These are phyloP conservation scores for Tetrahymena malaccensis DNA, from an alignment of 73 alveolate genomes.

Conservation along the genomic window DNA sequence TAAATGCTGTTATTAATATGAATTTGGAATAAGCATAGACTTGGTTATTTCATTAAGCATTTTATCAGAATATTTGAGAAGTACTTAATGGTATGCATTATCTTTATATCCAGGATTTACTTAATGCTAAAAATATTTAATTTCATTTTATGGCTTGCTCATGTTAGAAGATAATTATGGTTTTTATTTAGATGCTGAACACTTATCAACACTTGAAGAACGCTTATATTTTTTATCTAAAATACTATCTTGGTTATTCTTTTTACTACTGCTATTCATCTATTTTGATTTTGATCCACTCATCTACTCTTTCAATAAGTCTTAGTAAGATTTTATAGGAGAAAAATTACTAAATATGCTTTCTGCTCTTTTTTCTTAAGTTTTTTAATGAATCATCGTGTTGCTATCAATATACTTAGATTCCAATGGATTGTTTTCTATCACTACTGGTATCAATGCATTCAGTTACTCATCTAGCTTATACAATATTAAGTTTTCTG, in stretches of 20 bases:
- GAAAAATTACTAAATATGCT: neutral
- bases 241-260: neutral
- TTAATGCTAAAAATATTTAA: neutral
- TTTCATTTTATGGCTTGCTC: neutral
- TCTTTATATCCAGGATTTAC: neutral
- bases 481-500: neutral
- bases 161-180: neutral
- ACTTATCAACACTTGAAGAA: neutral
- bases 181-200: neutral
- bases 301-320: neutral
- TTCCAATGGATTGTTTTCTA: neutral
- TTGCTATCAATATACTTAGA: neutral
- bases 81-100: neutral
- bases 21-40: neutral
- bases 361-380: neutral
- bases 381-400: too few species aligned
- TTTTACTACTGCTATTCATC: neutral
- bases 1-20: neutral
- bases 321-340: neutral
- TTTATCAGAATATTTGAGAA: neutral
- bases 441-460: neutral
- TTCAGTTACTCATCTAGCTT: neutral
- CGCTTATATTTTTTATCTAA: neutral
- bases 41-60: neutral
- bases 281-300: neutral